A percentile compares a stretch with the other conserved stretches of the same genome.
phyloP scores from a whole-genome alignment of 768 basidiomycete species.

The Agaricus sinodeliciosus region DNA sequence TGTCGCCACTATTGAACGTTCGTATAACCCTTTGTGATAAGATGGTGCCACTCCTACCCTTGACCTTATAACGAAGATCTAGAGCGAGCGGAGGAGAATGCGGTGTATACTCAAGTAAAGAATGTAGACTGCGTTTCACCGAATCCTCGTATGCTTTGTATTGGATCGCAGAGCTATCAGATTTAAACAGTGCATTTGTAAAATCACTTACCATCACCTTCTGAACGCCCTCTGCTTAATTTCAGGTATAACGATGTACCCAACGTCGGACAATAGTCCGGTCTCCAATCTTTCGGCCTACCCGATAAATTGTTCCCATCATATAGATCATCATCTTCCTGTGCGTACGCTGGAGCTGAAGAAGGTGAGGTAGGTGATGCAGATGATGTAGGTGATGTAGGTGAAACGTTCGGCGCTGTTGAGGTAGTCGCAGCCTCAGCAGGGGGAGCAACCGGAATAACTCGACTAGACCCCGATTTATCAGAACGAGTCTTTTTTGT shows the following conservation, averaged over 20 bases:
- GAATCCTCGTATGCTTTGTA: conserved; percentile 22
- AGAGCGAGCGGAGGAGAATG: conserved; percentile 32
- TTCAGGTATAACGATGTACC: conserved; percentile 21
- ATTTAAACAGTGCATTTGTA: not conserved
- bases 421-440: not conserved
- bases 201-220: conserved; percentile 25
- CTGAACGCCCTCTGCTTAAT: conserved; percentile 21
- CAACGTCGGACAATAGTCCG: conserved; percentile 27
- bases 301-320: conserved; percentile 28
- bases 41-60: conserved; percentile 18
- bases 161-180: not conserved
- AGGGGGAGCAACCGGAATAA: not conserved
- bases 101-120: conserved; percentile 22
- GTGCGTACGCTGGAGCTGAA: conserved; percentile 17
- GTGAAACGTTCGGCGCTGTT: not conserved
- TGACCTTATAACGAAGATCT: conserved; percentile 42
- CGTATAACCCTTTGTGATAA: conserved; percentile 40
- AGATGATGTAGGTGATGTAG: too few species aligned
- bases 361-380: not conserved
- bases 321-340: conserved; percentile 20
- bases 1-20: conserved; percentile 32
- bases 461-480: not conserved
- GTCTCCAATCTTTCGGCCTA: conserved; percentile 37
- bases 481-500: too few species aligned
- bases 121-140: conserved; percentile 22